Conservation (phyloP, 73 alveolate genomes). For the Uronychia setigera region DNA sequence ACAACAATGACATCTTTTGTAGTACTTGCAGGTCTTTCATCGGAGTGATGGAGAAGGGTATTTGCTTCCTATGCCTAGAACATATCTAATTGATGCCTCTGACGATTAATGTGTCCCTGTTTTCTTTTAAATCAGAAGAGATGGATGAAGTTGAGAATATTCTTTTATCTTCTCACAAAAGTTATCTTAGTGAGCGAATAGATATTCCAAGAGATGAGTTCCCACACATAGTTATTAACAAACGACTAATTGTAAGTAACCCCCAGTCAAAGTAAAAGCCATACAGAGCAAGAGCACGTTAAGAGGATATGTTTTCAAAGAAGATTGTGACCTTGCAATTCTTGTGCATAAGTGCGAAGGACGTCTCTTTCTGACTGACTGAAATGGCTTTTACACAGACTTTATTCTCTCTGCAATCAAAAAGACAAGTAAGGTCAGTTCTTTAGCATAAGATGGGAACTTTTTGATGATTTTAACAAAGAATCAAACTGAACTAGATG, state of each 20-base stretch:
- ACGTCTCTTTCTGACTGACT: not conserved
- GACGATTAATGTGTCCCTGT: not conserved
- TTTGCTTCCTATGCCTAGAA: not conserved
- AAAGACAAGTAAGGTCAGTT: not conserved
- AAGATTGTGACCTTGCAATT: not conserved
- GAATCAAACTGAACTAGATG: not conserved
- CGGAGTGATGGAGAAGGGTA: not conserved
- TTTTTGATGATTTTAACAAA: not conserved
- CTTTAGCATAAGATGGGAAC: not conserved
- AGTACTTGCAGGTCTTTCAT: not conserved
- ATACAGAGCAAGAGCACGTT: conserved; percentile 1
- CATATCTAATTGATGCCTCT: not conserved
- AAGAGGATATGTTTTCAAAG: not conserved
- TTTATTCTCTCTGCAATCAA: not conserved
- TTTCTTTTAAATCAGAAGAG: not conserved
- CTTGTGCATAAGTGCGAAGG: not conserved
- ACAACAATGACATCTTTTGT: not conserved
- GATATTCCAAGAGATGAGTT: not conserved
- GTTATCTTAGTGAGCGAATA: not conserved
- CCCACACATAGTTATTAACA: not conserved
- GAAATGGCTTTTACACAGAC: not conserved
- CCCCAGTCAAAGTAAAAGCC: no score
- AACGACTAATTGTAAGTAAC: not conserved
- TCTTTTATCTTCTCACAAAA: not conserved
- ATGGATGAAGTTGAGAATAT: not conserved